Evolutionary conservation across 108 stramenopile genomes (phyloP), one percentile per base, ranked within the genome.

Genomic region (Cyclostephanos tholiformis): DNA sequence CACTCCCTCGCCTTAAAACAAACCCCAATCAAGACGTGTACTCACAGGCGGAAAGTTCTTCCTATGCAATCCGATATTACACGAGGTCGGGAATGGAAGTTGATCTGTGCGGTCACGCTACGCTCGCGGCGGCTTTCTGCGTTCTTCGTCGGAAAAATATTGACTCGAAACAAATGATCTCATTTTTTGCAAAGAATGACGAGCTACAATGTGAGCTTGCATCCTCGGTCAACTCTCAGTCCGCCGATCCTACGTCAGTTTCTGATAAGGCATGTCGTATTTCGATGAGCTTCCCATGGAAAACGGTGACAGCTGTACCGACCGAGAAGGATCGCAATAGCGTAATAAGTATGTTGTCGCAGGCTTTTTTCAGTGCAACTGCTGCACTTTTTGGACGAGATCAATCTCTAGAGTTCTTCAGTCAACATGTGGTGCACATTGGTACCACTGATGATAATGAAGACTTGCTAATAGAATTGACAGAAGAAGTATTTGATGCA

Each of bases 21-120:
- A 2, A n/a, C 38, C 23, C 10, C 43, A 30, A 23, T 55, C 63
- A 50, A 53, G 63, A 29, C 8, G 30, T 65, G 2, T 51, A 59
- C 48, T 65, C 56, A 29, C 63, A 60, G 57, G 62, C 19, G 17
- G 55, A 53, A 30, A 1, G 7, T 32, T 13, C 65, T 9, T 39
- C 67, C 5, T 52, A 73, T 23, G 66, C 58, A 43, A 91, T 95
- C 73, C 89, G 91, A 26, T 95, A 86, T 69, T 90, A 77, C 64
- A 90, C 91, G 26, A 82, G 87, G 44, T 74, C 76, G 20, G 85
- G 85, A 29, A 75, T 73, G 6, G 97, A 99, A 73, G 94, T 98
- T 9, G 89, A 87, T 41, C 74, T 98, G 50, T 98, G 98, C 74
- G 97, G 97, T 0, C 97, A 99, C 80, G 97, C 93, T 1, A 90